Evolutionary conservation across 2,329 filamentous ascomycete species (phyloP).

Genomic region (Bipolaris gigantea): DNA sequence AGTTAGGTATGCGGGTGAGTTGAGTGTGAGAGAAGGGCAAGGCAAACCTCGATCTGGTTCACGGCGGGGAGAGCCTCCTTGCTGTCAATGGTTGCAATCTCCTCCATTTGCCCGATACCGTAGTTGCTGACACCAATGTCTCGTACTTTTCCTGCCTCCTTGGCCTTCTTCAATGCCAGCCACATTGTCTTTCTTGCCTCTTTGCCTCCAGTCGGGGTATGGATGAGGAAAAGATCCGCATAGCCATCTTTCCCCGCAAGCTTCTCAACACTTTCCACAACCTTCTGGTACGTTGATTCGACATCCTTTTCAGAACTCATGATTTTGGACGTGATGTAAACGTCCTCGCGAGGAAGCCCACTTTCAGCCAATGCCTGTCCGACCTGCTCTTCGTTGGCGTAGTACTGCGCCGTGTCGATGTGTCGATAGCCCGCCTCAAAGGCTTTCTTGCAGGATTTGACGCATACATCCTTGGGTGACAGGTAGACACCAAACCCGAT

Average conservation of each 20-base stretch:
- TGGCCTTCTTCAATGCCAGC: slow-evolving; percentile 65
- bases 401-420: slow-evolving; percentile 70
- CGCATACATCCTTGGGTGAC: slow-evolving; percentile 58
- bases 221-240: slow-evolving; percentile 72
- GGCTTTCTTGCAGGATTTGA: slow-evolving; percentile 61
- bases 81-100: slow-evolving; percentile 64
- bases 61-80: slow-evolving; percentile 69
- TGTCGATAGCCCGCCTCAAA: slow-evolving; percentile 63
- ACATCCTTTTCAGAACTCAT: slow-evolving; percentile 56
- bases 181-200: slow-evolving; percentile 64
- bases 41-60: slow-evolving; percentile 70
- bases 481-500: slow-evolving; percentile 74
- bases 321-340: slow-evolving; percentile 75
- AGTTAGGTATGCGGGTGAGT: not conserved
- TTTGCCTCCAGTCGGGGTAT: slow-evolving; percentile 61
- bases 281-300: slow-evolving; percentile 62
- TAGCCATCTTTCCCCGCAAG: slow-evolving; percentile 60
- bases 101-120: slow-evolving; percentile 67
- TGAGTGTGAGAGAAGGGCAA: not conserved
- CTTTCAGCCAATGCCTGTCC: slow-evolving; percentile 64
- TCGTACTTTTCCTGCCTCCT: slow-evolving; percentile 62
- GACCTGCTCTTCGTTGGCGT: slow-evolving; percentile 69
- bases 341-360: slow-evolving; percentile 57
- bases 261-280: slow-evolving; percentile 65
- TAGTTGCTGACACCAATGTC: slow-evolving; percentile 76